Evolutionary conservation across 1,284 basidiomycete species (phyloP).

Genomic region (Apiotrichum gamsii): DNA sequence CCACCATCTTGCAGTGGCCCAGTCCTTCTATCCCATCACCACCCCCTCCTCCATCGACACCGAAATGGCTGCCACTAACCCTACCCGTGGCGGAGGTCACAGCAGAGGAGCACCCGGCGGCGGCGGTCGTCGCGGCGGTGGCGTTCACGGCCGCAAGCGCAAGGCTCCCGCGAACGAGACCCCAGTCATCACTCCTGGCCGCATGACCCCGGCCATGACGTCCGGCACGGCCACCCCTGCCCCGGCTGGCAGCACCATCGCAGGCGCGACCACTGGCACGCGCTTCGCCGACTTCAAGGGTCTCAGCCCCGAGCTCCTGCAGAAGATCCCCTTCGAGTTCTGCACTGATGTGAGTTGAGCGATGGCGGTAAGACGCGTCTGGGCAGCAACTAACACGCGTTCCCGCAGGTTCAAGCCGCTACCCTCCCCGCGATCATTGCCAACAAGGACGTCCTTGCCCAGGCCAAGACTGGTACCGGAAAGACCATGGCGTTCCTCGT

Average conservation of each 20-base stretch:
- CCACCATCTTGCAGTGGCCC: no score
- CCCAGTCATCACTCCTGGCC: no score
- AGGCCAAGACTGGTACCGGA: conserved; percentile 54
- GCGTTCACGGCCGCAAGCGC: conserved; percentile 1
- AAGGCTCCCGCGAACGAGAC: neutral
- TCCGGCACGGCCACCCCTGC: conserved; percentile 11
- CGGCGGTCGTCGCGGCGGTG: conserved; percentile 1
- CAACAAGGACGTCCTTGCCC: conserved; percentile 50
- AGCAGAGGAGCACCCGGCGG: no score
- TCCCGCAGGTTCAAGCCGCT: conserved; percentile 46
- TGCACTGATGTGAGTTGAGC: conserved; percentile 44
- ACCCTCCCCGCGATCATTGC: conserved; percentile 49
- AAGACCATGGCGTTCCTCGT: conserved; percentile 54
- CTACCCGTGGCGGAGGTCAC: neutral
- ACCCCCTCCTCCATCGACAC: neutral
- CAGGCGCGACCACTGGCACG: conserved; percentile 9
- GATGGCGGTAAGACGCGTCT: no score
- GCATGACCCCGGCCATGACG: conserved; percentile 2
- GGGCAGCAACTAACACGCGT: neutral
- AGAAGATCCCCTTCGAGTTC: conserved; percentile 39
- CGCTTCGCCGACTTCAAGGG: conserved; percentile 24
- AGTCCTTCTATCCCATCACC: no score
- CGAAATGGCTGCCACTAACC: conserved; percentile 1
- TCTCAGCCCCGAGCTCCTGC: conserved; percentile 21
- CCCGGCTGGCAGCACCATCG: conserved; percentile 2